phyloP scores from a whole-genome alignment of 371 early-diverging fungal species.

The Dipsacomyces acuminosporus region DNA sequence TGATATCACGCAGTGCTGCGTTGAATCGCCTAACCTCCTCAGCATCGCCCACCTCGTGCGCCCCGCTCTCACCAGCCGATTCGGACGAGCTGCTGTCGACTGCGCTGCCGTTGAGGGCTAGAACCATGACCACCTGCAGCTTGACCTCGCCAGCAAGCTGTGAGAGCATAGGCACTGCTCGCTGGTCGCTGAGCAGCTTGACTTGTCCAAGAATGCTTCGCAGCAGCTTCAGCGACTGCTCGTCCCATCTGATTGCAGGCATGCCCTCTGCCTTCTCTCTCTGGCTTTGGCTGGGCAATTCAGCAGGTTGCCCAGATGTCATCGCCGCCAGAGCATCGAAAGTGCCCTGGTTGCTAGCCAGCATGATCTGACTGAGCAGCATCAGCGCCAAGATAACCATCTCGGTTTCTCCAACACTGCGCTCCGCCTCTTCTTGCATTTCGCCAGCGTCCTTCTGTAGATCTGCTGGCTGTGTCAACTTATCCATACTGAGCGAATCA shows the following conservation, averaged over 20 bases:
- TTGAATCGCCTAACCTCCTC: slow-evolving; percentile 56
- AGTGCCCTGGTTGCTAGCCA: slow-evolving; percentile 36
- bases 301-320: neutral
- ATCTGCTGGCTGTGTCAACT: too few relatives aligned
- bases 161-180: neutral
- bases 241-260: slow-evolving; percentile 12
- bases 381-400: slow-evolving; percentile 54
- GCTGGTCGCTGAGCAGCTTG: slow-evolving; percentile 5
- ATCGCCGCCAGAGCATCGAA: slow-evolving; percentile 7
- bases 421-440: slow-evolving; percentile 33
- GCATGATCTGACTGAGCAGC: slow-evolving; percentile 52
- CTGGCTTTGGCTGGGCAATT: neutral
- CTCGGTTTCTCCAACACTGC: slow-evolving; percentile 53
- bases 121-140: slow-evolving; percentile 20
- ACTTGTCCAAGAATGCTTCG: slow-evolving; percentile 18
- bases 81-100: neutral
- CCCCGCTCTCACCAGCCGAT: neutral
- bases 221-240: slow-evolving; percentile 12
- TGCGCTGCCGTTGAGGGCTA: slow-evolving; percentile 16
- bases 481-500: neutral
- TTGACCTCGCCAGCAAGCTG: slow-evolving; percentile 11
- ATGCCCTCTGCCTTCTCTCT: neutral
- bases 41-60: neutral
- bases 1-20: slow-evolving; percentile 71
- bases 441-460: slow-evolving; percentile 1